Evolutionary conservation across 345 rosid species (phyloP).

Genomic region (Acer yangbiense): DNA sequence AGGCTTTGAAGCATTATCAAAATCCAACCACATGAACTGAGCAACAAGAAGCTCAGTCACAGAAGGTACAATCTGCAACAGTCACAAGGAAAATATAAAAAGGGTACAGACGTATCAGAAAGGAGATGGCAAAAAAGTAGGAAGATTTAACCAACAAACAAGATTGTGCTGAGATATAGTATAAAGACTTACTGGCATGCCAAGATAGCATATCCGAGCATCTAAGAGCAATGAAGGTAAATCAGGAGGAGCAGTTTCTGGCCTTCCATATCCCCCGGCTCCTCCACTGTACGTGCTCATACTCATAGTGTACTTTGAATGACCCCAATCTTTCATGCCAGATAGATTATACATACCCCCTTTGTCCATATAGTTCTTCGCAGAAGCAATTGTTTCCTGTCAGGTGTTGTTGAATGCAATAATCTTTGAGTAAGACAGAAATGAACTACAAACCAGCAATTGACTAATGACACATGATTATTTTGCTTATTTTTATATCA

Average conservation of each 20-base stretch:
- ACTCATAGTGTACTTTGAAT: constrained; percentile 69
- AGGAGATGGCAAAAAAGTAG: neutral
- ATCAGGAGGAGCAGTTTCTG: constrained; percentile 79
- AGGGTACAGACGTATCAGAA: constrained; percentile 4
- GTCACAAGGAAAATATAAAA: constrained; percentile 14
- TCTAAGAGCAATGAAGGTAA: constrained; percentile 89
- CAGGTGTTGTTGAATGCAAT: constrained; percentile 3
- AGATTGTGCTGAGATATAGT: neutral
- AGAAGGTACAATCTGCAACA: constrained; percentile 79
- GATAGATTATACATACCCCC: constrained; percentile 73
- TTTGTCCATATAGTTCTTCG: constrained; percentile 52
- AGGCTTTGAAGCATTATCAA: constrained; percentile 66
- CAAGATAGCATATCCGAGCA: constrained; percentile 81
- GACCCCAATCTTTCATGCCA: constrained; percentile 39
- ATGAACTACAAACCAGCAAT: constrained; percentile 7
- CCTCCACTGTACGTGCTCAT: constrained; percentile 80
- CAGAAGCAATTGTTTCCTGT: constrained; percentile 83
- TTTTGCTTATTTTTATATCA: constrained; percentile 1
- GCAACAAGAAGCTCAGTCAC: constrained; percentile 88
- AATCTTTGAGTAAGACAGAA: neutral
- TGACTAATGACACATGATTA: neutral
- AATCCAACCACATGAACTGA: constrained; percentile 85
- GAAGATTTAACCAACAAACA: constrained; percentile 1
- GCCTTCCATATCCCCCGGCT: constrained; percentile 57
- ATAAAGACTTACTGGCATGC: constrained; percentile 77